phyloP scores from a whole-genome alignment of 169 alveolate species.

The Eimeria brunetti region DNA sequence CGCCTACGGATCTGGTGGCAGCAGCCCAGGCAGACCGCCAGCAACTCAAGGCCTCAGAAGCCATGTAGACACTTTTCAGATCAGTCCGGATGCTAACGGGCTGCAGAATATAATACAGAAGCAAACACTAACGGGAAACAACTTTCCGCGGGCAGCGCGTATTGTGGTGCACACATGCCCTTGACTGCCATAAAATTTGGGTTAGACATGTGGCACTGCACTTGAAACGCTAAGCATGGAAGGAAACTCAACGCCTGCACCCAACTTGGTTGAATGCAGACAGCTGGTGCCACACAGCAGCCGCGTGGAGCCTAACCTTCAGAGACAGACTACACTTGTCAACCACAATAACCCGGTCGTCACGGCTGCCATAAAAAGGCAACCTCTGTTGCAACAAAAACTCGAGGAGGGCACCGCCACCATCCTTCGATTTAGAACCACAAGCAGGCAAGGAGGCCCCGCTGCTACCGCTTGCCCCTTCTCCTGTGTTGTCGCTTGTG shows the following conservation, averaged over 20 bases:
- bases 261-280: not conserved
- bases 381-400: slow-evolving; percentile 63
- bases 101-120: not conserved
- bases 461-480: not conserved
- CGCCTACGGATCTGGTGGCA: not conserved
- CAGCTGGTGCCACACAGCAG: not conserved
- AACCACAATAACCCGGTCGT: slow-evolving; percentile 45
- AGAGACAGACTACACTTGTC: slow-evolving; percentile 69
- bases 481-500: not conserved
- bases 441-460: not conserved
- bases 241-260: not conserved
- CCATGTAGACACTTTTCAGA: slow-evolving; percentile 42
- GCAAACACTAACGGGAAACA: not conserved
- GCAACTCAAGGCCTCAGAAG: slow-evolving; percentile 40
- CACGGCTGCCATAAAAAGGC: slow-evolving; percentile 4
- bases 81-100: slow-evolving; percentile 62
- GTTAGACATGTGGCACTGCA: not conserved
- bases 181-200: not conserved
- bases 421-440: not conserved
- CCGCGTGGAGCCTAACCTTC: slow-evolving; percentile 1
- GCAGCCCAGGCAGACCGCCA: slow-evolving; percentile 74
- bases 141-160: too few species aligned
- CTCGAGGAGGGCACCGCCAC: slow-evolving; percentile 20
- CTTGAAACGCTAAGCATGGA: not conserved
- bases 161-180: not conserved